A percentile compares a stretch with the other conserved stretches of the same genome.
Evolutionary conservation across 345 rosid species (phyloP).

Genomic region (Sonneratia alba): DNA sequence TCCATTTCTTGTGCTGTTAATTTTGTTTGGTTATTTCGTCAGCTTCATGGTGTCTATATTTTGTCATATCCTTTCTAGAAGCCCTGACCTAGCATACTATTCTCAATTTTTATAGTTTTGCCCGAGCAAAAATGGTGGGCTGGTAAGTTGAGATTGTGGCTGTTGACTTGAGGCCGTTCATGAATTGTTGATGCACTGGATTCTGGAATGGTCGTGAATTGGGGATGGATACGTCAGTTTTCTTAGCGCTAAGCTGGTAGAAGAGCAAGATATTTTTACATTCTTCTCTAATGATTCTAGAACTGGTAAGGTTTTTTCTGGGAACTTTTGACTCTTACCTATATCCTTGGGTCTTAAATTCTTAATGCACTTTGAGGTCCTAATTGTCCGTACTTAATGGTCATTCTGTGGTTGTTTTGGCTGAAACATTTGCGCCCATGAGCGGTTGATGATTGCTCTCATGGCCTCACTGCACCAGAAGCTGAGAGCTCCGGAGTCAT

Average conservation of each 20-base stretch:
- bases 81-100: background rate
- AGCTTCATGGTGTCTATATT: background rate
- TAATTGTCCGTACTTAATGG: background rate
- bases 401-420: background rate
- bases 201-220: background rate
- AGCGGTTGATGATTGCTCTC: background rate
- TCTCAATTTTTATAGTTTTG: background rate
- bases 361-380: background rate
- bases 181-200: background rate
- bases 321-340: background rate
- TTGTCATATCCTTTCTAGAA: background rate
- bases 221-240: background rate
- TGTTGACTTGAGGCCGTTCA: constrained; percentile 1
- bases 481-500: background rate
- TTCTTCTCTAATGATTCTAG: background rate
- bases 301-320: background rate
- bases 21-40: background rate
- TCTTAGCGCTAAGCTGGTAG: background rate
- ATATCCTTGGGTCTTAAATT: background rate
- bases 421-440: background rate
- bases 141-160: constrained; percentile 2
- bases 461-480: background rate
- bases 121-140: background rate
- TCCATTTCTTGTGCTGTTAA: background rate
- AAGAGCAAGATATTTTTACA: background rate